Evolutionary conservation across 1,284 basidiomycete species (phyloP), one percentile per base, ranked within the genome.

Genomic region (Boletus chippewaensis): DNA sequence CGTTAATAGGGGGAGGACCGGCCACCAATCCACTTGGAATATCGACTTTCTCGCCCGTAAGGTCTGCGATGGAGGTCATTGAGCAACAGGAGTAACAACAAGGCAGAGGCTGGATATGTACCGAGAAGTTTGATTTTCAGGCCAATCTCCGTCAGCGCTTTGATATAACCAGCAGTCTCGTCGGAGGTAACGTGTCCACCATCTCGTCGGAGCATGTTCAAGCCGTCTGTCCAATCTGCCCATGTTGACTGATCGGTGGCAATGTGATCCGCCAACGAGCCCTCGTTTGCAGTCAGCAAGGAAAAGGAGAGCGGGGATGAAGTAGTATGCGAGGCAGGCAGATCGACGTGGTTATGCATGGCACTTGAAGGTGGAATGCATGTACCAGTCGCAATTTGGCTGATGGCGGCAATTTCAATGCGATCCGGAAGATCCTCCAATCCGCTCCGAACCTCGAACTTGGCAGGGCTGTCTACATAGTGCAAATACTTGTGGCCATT

Each of bases 211-310:
- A 95, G 74, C 79, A 95, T 91, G 61, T 92, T 91, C 65, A 98
- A 70, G 2, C 94, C 95, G 66, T 98, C 95, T 1, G 91, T 91
- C 95, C 95, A 98, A 70, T 98, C 95, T 20, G 91, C 89, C 79
- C 91, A 93, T 41, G 90, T 77, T 16, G 87, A 84, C 47, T 82
- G 77, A 66, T 95, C 90, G 9, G 89, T 81, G 2, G 93, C 91
- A 59, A 94, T 87, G 57, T 91, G 80, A 66, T 96, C 91, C 5
- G 91, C 87, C 50, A 95, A 68, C 16, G 87, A 86, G 13, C 81
- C 79, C 61, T 90, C 87, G 53, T 80, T 80, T 28, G 85, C 75
- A 50, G 78, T 85, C 47, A 89, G 66, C 52, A 94, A 69, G 5
- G 89, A 91, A 68, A 93, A 94, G 2, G 87, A 90, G 22, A 91